Evolutionary conservation across 129 eudicot species (phyloP), one percentile per base, ranked within the genome.

Genomic region (Logfia minima): DNA sequence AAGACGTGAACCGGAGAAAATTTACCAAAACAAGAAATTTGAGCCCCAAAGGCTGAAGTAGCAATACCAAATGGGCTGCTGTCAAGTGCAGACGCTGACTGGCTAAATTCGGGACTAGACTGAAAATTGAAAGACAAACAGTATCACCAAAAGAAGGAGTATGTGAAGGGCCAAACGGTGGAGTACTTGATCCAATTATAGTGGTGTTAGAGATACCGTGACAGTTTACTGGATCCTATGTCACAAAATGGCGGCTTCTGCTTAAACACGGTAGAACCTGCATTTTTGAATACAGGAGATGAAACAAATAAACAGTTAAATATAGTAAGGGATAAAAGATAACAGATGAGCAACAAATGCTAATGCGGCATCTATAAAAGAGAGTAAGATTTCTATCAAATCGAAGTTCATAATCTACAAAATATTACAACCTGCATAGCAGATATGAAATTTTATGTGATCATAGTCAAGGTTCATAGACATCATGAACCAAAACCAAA

Each of bases 221-320:
- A n/a, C n/a, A n/a, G n/a, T n/a, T n/a, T n/a, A n/a, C n/a, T n/a
- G n/a, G n/a, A n/a, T n/a, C n/a, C n/a, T n/a, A n/a, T n/a, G n/a
- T n/a, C n/a, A n/a, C n/a, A n/a, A n/a, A n/a, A n/a, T n/a, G n/a
- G 73, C 65, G 96, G 91, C 82, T 92, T 87, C 79, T 92, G 97
- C 23, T 92, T 92, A 61, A 89, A 92, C 26, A 70, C 80, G 24
- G 90, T 84, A 24, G 90, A 73, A 68, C 92, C 97, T 91, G 79
- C 29, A 59, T 59, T 21, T n/a, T 60, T 26, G 28, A 26, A 18
- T 51, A 72, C 7, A 51, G 56, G 4, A 16, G 56, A 51, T 17
- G n/a, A 52, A 52, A 52, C n/a, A 16, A 48, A 52, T 10, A 35
- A 35, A 35, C n/a, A 8, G 3, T 16, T 4, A 52, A 4, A 52